phyloP scores from a whole-genome alignment of 2,329 filamentous ascomycete genomes.

The Aspergillus sp. region DNA sequence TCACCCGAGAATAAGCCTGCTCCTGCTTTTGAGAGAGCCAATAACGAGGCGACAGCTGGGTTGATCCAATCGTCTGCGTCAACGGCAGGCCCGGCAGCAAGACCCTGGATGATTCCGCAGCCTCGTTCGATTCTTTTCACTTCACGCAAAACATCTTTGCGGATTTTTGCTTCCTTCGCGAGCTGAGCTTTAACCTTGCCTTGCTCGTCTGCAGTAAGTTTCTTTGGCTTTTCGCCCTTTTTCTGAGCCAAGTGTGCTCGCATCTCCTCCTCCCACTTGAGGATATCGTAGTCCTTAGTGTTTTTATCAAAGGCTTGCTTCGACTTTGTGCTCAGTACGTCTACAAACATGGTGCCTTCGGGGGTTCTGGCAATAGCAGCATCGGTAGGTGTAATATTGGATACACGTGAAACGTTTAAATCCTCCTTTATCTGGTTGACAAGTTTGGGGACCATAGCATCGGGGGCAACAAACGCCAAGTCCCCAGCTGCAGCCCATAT shows the following conservation, averaged over 20 bases:
- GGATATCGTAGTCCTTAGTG: slow-evolving; percentile 88
- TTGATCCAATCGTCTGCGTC: slow-evolving; percentile 88
- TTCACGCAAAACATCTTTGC: slow-evolving; percentile 67
- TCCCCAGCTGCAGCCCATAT: slow-evolving; percentile 85
- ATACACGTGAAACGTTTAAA: slow-evolving; percentile 68
- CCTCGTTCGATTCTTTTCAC: slow-evolving; percentile 75
- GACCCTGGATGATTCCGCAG: slow-evolving; percentile 77
- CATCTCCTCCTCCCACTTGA: slow-evolving; percentile 97
- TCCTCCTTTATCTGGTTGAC: slow-evolving; percentile 73
- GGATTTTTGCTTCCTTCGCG: slow-evolving; percentile 79
- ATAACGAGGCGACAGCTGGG: slow-evolving; percentile 70
- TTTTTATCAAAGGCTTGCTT: slow-evolving; percentile 78
- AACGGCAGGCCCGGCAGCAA: slow-evolving; percentile 84
- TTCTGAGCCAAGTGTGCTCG: slow-evolving; percentile 85
- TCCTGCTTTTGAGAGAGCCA: slow-evolving; percentile 70
- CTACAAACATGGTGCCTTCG: slow-evolving; percentile 83
- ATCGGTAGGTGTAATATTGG: slow-evolving; percentile 77
- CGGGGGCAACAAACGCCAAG: slow-evolving; percentile 88
- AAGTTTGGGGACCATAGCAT: slow-evolving; percentile 72
- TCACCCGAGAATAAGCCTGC: slow-evolving; percentile 80
- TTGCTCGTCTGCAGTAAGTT: slow-evolving; percentile 84
- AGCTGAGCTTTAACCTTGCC: slow-evolving; percentile 89
- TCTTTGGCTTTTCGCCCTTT: slow-evolving; percentile 80
- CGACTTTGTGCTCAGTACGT: slow-evolving; percentile 83
- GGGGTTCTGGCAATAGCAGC: slow-evolving; percentile 90